Percentiles rank a stretch among this genome's conserved stretches.
phyloP scores from a whole-genome alignment of 495 filamentous ascomycete genomes.

The Pseudevernia furfuracea region DNA sequence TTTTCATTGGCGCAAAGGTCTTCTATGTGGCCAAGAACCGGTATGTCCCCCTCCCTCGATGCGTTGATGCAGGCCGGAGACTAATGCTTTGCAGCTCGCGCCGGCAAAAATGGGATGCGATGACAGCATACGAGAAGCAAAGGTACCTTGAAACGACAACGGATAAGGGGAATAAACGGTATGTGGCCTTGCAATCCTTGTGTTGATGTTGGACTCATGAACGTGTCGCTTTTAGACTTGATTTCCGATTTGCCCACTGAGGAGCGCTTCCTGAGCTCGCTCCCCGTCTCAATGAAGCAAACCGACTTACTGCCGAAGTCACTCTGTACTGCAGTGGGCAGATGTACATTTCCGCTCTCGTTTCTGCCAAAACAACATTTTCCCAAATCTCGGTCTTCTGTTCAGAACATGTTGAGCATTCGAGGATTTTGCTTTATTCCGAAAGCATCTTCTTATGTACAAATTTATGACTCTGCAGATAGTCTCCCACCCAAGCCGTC shows the following conservation, averaged over 20 bases:
- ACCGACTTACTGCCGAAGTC: background rate
- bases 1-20: conserved; percentile 50
- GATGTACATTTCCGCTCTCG: background rate
- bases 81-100: conserved; percentile 27
- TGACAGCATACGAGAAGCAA: conserved; percentile 54
- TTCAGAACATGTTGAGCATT: too few species aligned
- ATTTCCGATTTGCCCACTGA: conserved; percentile 48
- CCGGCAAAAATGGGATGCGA: conserved; percentile 46
- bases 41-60: conserved; percentile 10
- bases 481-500: background rate
- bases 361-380: background rate
- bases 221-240: conserved; percentile 32
- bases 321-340: background rate
- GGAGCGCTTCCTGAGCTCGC: background rate
- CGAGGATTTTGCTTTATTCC: background rate
- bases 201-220: conserved; percentile 1
- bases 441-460: background rate
- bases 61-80: background rate
- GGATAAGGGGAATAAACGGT: conserved; percentile 65
- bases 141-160: conserved; percentile 57
- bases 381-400: background rate
- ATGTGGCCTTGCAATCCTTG: conserved; percentile 7
- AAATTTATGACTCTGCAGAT: background rate
- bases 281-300: background rate
- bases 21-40: conserved; percentile 58